Percentiles rank a stretch among this genome's conserved stretches.
phyloP scores from a whole-genome alignment of 2,329 filamentous ascomycete species.

The Calonectria crousiana region DNA sequence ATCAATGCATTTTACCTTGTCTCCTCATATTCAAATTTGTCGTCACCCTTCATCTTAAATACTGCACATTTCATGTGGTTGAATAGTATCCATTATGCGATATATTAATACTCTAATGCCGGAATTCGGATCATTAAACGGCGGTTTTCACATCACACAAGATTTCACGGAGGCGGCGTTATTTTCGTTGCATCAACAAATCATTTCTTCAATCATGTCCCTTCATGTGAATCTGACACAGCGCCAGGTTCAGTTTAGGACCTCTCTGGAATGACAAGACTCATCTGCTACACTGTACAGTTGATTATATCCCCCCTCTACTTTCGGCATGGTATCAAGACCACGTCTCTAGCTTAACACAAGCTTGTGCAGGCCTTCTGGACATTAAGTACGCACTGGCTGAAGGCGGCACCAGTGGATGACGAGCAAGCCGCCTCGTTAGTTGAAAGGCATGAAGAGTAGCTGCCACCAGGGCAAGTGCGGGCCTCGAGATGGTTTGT shows the following conservation, averaged over 20 bases:
- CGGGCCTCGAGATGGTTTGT: not conserved
- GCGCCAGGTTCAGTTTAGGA: not conserved
- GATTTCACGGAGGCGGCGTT: not conserved
- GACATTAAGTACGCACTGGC: not conserved
- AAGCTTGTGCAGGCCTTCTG: not conserved
- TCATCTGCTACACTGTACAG: not conserved
- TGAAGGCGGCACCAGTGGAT: not conserved
- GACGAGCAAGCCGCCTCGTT: not conserved
- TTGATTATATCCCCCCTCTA: not conserved
- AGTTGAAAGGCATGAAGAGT: not conserved
- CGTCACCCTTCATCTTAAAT: not conserved
- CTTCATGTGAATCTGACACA: not conserved
- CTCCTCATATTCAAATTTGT: not conserved
- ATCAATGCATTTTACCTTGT: not conserved
- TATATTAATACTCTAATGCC: not conserved
- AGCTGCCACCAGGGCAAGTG: not conserved
- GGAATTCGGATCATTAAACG: not conserved
- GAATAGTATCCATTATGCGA: not conserved
- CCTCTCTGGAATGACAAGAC: not conserved
- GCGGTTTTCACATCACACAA: not conserved
- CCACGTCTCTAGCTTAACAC: not conserved
- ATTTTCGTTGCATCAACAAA: not conserved
- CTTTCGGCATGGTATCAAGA: not conserved
- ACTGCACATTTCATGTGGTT: not conserved
- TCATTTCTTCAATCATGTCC: not conserved